phyloP scores from a whole-genome alignment of 352 stramenopile genomes.

The Phytopythium montanum region DNA sequence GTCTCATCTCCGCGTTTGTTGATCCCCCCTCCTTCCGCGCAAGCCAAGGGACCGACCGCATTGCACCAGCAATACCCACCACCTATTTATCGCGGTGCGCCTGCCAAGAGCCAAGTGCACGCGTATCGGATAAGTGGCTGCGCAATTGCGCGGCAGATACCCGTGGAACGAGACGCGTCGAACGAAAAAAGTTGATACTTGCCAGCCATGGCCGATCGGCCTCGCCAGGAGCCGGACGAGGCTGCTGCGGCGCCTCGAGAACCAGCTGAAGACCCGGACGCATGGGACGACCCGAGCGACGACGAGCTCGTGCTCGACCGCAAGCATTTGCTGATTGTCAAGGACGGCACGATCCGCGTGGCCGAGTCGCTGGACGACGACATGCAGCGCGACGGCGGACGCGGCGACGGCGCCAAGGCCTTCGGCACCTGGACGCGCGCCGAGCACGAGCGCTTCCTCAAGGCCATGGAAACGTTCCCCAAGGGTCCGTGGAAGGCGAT shows the following conservation, averaged over 20 bases:
- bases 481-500: conserved; percentile 67
- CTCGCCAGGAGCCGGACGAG: not conserved
- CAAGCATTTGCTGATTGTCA: conserved; percentile 75
- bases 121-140: too few species aligned
- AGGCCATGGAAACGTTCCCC: conserved; percentile 50
- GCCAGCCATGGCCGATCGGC: not conserved
- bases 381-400: conserved; percentile 43
- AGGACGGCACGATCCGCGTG: conserved; percentile 64
- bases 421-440: conserved; percentile 52
- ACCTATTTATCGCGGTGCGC: conserved; percentile 1
- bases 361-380: conserved; percentile 55
- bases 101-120: not conserved
- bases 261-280: conserved; percentile 3
- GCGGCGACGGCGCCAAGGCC: conserved; percentile 48
- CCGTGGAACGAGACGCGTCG: not conserved
- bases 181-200: not conserved
- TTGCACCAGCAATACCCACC: conserved; percentile 5
- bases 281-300: conserved; percentile 10
- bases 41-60: conserved; percentile 1
- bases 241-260: conserved; percentile 9
- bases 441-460: conserved; percentile 61
- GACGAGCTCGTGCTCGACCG: conserved; percentile 47
- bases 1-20: too few species aligned
- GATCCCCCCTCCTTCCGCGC: not conserved
- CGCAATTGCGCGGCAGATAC: not conserved